These are phyloP conservation scores for Patellaria atrata DNA, from an alignment of 495 filamentous ascomycete species.

Conservation along the genomic window DNA sequence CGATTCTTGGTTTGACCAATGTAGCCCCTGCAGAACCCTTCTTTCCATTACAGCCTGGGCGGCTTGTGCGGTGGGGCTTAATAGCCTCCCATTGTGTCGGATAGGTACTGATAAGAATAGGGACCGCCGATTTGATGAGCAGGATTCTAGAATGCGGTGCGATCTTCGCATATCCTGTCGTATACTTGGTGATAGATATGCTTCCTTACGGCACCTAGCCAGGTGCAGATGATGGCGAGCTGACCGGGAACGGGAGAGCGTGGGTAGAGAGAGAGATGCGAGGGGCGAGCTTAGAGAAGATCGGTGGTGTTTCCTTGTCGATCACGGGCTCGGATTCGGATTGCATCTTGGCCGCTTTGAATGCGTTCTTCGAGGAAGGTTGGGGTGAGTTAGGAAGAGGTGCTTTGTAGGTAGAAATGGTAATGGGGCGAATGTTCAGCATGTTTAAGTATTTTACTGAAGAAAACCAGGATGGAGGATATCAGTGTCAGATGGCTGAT, in stretches of 20 bases:
- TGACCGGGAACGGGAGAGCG: conserved; percentile 3
- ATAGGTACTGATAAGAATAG: not conserved
- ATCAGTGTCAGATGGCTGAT: too few species aligned
- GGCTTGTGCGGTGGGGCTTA: not conserved
- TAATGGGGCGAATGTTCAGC: too few species aligned
- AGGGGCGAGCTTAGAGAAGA: conserved; percentile 2
- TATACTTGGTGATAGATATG: conserved; percentile 20
- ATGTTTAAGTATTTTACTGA: too few species aligned
- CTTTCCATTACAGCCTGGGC: conserved; percentile 1
- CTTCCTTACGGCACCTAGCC: conserved; percentile 16
- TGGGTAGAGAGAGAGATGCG: conserved; percentile 9
- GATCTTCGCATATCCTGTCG: conserved; percentile 8
- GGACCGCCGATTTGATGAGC: conserved; percentile 12
- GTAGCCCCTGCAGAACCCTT: not conserved
- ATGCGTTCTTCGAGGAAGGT: too few species aligned
- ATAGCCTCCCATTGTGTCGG: not conserved
- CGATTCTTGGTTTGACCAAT: not conserved
- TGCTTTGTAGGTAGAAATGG: too few species aligned
- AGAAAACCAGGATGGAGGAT: too few species aligned
- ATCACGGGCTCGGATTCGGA: too few species aligned
- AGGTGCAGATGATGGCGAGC: conserved; percentile 20
- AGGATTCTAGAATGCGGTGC: conserved; percentile 19
- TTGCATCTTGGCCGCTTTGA: too few species aligned
- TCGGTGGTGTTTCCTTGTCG: too few species aligned
- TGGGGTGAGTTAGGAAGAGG: too few species aligned